Base-by-base conservation (phyloP, 306 rosid species). In the Elaeagnus macrophylla region DNA sequence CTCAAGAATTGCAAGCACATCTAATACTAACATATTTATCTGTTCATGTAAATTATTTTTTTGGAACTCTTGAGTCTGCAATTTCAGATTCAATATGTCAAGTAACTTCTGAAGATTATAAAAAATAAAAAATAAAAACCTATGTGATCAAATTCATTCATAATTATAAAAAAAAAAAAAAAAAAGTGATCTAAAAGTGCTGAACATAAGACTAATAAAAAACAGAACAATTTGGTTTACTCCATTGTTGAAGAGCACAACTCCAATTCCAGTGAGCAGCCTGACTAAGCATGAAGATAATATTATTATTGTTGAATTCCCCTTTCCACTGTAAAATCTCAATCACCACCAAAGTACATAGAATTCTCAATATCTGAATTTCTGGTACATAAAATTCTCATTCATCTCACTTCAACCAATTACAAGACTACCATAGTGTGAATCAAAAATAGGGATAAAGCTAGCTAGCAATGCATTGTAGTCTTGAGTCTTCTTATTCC, bases 241-340 rank as follows among this genome's bases (percentile, higher is more conserved):
- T 14, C 68, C 68, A 62, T 74, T 62, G 57, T 91, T 86, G 75
- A 90, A 90, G 61, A 91, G 62, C 6, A 91, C 91, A 20, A 91
- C 85, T 2, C 88, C 79, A 44, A 83, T 49, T 35, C 95, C 95
- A 10, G 96, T 91, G 65, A 91, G 91, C 58, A 91, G 87, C 67
- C 97, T 95, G 65, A 91, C 79, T 56, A 80, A 67, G 75, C 94
- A 84, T 6, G 97, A 83, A 10, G 89, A 78, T 40, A 83, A 14
- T 17, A 90, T 74, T 54, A 20, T 20, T 20, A 82, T 80, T 0
- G 79, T 77, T 53, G 84, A 72, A 53, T 72, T 62, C 43, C 76
- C 68, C 72, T 70, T 55, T 75, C 67, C 51, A 62, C 37, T 48
- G 66, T 40, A 53, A 51, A 14, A 49, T 14, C 42, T 10, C 52